A percentile compares a stretch with the other conserved stretches of the same genome.
phyloP scores from a whole-genome alignment of 495 filamentous ascomycete species.

The Podospora tetraspora region DNA sequence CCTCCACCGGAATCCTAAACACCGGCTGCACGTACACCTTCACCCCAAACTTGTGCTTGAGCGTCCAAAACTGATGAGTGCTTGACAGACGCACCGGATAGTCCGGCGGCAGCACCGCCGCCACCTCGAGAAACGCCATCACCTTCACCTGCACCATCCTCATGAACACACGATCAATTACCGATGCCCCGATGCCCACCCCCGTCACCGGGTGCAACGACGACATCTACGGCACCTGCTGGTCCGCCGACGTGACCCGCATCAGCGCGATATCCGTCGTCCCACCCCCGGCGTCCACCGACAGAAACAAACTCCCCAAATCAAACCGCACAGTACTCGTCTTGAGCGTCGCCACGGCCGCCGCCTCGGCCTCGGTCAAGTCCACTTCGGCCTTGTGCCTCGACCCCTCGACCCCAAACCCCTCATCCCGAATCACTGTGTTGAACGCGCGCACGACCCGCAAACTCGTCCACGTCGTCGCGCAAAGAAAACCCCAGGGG shows the following conservation, averaged over 20 bases:
- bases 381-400: conserved; percentile 51
- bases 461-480: conserved; percentile 59
- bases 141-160: conserved; percentile 28
- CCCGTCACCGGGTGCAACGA: conserved; percentile 35
- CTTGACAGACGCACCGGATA: conserved; percentile 25
- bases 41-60: conserved; percentile 40
- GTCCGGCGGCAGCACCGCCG: conserved; percentile 25
- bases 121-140: conserved; percentile 20
- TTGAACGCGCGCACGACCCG: conserved; percentile 54
- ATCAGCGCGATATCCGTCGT: conserved; percentile 39
- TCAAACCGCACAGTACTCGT: conserved; percentile 28
- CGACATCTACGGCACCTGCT: conserved; percentile 28
- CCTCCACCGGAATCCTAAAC: conserved; percentile 30
- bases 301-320: conserved; percentile 30
- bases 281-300: conserved; percentile 36
- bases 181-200: conserved; percentile 33
- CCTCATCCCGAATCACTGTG: conserved; percentile 43
- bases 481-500: conserved; percentile 56
- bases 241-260: conserved; percentile 26
- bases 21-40: conserved; percentile 31
- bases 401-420: conserved; percentile 43
- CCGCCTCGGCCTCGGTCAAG: conserved; percentile 65
- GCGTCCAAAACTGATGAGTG: conserved; percentile 30
- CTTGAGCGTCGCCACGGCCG: conserved; percentile 49
- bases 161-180: conserved; percentile 36